phyloP scores from a whole-genome alignment of 352 stramenopile species.

The Pythium diclinum region DNA sequence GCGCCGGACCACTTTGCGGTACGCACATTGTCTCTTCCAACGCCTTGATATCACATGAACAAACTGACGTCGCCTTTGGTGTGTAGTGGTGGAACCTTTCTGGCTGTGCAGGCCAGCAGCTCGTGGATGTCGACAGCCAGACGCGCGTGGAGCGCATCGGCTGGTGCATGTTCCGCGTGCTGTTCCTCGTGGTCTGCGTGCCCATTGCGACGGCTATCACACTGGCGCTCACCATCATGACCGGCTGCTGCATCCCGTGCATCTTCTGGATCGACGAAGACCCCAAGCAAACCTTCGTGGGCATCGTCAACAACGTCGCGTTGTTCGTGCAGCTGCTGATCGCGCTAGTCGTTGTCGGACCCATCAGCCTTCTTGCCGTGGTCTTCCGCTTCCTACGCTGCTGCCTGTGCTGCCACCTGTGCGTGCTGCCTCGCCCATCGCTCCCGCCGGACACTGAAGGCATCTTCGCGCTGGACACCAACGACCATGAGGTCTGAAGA shows the following conservation, averaged over 20 bases:
- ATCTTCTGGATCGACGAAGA: conserved; percentile 25
- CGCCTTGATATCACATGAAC: too few species aligned
- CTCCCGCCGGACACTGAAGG: background rate
- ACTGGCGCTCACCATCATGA: conserved; percentile 17
- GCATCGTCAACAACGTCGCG: conserved; percentile 24
- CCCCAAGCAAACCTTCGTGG: conserved; percentile 16
- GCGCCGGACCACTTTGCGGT: conserved; percentile 84
- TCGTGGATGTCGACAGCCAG: conserved; percentile 36
- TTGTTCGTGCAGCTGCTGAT: conserved; percentile 17
- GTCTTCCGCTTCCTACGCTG: conserved; percentile 14
- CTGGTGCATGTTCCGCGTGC: conserved; percentile 12
- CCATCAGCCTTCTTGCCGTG: conserved; percentile 11
- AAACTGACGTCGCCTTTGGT: background rate
- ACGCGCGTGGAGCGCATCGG: conserved; percentile 16
- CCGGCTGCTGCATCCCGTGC: conserved; percentile 24
- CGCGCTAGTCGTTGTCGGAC: conserved; percentile 12
- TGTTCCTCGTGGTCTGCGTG: conserved; percentile 24
- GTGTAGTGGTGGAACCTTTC: conserved; percentile 75
- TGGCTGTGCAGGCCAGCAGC: conserved; percentile 68
- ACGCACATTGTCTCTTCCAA: background rate
- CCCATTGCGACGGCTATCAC: conserved; percentile 16
- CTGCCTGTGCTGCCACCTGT: conserved; percentile 4
- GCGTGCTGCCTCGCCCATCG: conserved; percentile 3
- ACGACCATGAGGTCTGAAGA: background rate
- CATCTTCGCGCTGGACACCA: background rate